Conservation (phyloP, 192 early-diverging fungal species). For the Irineochytrium annulatum region DNA sequence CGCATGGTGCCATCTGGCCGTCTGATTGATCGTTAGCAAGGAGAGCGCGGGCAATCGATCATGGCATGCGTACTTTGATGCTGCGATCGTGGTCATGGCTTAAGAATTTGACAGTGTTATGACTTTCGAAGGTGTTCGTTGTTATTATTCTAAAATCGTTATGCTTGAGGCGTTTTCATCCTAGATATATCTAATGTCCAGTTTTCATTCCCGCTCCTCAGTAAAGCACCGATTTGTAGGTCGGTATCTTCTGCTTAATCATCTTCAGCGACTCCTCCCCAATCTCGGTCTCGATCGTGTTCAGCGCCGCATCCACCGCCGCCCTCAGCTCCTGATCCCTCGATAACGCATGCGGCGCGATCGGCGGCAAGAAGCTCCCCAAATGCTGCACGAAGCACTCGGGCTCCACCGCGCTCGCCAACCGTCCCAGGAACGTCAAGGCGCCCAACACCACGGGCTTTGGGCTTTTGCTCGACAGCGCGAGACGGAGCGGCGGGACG, state of each 20-base stretch:
- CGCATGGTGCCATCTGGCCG: conserved; percentile 67
- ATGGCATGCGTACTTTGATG: too few relatives aligned
- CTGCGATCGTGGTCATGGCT: too few relatives aligned
- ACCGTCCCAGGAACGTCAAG: conserved; percentile 2
- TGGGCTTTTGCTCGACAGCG: conserved; percentile 14
- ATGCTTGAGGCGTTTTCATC: too few relatives aligned
- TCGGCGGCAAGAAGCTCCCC: conserved; percentile 22
- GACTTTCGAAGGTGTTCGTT: too few relatives aligned
- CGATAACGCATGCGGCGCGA: conserved; percentile 20
- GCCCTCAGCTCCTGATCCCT: conserved; percentile 17
- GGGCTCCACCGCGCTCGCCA: conserved; percentile 10
- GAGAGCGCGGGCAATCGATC: too few relatives aligned
- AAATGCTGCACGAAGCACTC: conserved; percentile 20
- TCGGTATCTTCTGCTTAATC: conserved; percentile 28
- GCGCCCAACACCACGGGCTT: conserved; percentile 16
- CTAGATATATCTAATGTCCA: too few relatives aligned
- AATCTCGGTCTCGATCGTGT: conserved; percentile 1
- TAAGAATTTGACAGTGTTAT: too few relatives aligned
- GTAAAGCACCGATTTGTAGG: conserved; percentile 27
- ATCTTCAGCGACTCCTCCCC: conserved; percentile 19
- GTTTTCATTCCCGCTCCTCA: too few relatives aligned
- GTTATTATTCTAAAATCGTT: too few relatives aligned
- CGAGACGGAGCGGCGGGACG: conserved; percentile 20
- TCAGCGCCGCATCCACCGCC: conserved; percentile 19
- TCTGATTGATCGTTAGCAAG: too few relatives aligned